A percentile compares a stretch with the other conserved stretches of the same genome.
Conservation (phyloP, 768 basidiomycete species). For the Boletales sp. region DNA sequence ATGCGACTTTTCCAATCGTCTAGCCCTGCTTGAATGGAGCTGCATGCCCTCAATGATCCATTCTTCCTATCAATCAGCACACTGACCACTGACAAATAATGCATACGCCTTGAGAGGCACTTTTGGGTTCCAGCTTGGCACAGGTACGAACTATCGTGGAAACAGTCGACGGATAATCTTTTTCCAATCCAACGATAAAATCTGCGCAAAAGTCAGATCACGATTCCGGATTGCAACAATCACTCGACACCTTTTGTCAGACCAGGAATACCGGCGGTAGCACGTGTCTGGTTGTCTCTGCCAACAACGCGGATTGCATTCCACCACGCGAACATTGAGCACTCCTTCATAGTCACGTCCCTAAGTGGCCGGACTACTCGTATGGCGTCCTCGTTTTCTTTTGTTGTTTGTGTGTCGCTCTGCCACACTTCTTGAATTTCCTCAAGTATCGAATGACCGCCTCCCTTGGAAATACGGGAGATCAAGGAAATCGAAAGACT, state of each 20-base stretch:
- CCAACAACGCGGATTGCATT: conserved; percentile 49
- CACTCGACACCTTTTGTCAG: conserved; percentile 61
- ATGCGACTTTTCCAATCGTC: conserved; percentile 74
- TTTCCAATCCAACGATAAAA: conserved; percentile 77
- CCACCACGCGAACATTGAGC: conserved; percentile 78
- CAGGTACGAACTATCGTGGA: conserved; percentile 81
- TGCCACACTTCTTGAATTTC: conserved; percentile 73
- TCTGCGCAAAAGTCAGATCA: conserved; percentile 37
- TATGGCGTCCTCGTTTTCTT: conserved; percentile 25
- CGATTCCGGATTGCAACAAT: background rate
- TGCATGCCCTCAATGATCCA: conserved; percentile 22
- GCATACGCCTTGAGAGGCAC: conserved; percentile 47
- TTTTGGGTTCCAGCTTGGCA: conserved; percentile 70
- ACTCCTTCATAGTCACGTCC: conserved; percentile 78
- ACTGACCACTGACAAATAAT: conserved; percentile 62
- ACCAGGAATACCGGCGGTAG: conserved; percentile 56
- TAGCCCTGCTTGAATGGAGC: conserved; percentile 60
- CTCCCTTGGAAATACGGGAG: conserved; percentile 71
- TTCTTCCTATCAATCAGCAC: background rate
- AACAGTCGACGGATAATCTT: conserved; percentile 83
- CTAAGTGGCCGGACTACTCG: conserved; percentile 64
- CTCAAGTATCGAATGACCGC: conserved; percentile 66
- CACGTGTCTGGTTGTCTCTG: conserved; percentile 41
- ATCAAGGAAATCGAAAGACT: conserved; percentile 72
- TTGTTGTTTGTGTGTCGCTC: conserved; percentile 17